These are phyloP conservation scores for Solanum virginianum DNA, from an alignment of 257 asterid genomes.

Conservation along the genomic window DNA sequence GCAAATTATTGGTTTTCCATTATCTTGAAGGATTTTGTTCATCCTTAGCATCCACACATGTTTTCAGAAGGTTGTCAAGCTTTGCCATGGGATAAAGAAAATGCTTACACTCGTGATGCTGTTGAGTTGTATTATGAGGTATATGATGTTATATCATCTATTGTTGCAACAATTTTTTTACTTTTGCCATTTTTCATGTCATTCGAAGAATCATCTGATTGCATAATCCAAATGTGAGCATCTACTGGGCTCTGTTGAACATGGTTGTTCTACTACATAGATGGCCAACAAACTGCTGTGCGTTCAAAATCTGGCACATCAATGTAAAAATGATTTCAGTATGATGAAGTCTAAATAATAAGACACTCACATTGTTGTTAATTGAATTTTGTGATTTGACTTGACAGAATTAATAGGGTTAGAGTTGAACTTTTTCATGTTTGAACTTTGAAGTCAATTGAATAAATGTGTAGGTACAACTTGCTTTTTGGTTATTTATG, in stretches of 20 bases:
- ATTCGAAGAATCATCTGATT: not conserved
- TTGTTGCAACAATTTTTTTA: not conserved
- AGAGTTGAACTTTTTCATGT: not conserved
- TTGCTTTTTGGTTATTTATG: not conserved
- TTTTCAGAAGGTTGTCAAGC: slow-evolving; percentile 72
- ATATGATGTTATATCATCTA: not conserved
- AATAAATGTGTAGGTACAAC: not conserved
- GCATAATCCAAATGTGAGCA: not conserved
- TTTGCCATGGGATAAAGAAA: slow-evolving; percentile 69
- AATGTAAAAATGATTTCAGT: not conserved
- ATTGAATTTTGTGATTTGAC: not conserved
- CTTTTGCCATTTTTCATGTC: not conserved
- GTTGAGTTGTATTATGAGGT: slow-evolving; percentile 90
- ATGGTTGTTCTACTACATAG: not conserved
- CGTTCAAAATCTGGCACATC: not conserved
- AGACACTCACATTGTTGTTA: not conserved
- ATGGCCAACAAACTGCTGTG: not conserved
- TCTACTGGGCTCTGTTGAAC: not conserved
- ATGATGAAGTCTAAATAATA: not conserved
- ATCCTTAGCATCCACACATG: slow-evolving; percentile 74
- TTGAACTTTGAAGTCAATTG: not conserved
- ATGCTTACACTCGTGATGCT: slow-evolving; percentile 69
- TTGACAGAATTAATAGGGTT: not conserved
- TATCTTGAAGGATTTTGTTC: slow-evolving; percentile 1
- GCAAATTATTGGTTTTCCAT: not conserved